These are phyloP conservation scores for Starmerella ratchasimensis DNA, from an alignment of 805 yeast genomes.

Conservation along the genomic window DNA sequence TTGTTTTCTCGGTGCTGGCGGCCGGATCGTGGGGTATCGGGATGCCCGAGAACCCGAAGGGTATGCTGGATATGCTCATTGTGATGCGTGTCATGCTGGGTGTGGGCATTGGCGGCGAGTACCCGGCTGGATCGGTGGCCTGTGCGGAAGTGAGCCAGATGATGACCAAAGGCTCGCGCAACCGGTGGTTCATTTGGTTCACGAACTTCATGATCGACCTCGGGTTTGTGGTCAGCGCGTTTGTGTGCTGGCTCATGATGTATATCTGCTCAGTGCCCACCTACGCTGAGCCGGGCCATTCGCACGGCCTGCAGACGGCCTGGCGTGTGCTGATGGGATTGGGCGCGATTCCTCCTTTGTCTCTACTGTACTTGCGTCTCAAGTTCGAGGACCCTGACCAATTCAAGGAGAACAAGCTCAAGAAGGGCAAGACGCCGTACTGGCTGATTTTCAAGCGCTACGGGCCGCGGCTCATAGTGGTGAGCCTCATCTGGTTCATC, in stretches of 20 bases:
- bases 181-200: constrained; percentile 79
- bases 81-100: constrained; percentile 80
- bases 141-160: constrained; percentile 80
- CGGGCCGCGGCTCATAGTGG: constrained; percentile 62
- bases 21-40: constrained; percentile 80
- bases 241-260: constrained; percentile 72
- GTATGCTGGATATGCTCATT: constrained; percentile 72
- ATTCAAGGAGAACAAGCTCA: constrained; percentile 58
- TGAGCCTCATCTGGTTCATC: constrained; percentile 75
- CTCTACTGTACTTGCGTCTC: constrained; percentile 63
- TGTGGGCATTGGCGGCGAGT: constrained; percentile 87
- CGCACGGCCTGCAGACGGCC: constrained; percentile 57
- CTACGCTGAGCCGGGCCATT: constrained; percentile 18
- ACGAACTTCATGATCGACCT: constrained; percentile 77
- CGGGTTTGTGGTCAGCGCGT: constrained; percentile 72
- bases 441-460: constrained; percentile 59
- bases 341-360: constrained; percentile 78
- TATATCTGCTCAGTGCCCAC: constrained; percentile 53
- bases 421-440: constrained; percentile 44
- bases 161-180: constrained; percentile 69
- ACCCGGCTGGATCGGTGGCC: constrained; percentile 86
- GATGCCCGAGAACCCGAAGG: constrained; percentile 41
- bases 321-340: constrained; percentile 88
- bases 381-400: constrained; percentile 61
- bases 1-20: constrained; percentile 62